Evolutionary conservation across 1,284 basidiomycete species (phyloP).

Genomic region (Vanrija sp.): DNA sequence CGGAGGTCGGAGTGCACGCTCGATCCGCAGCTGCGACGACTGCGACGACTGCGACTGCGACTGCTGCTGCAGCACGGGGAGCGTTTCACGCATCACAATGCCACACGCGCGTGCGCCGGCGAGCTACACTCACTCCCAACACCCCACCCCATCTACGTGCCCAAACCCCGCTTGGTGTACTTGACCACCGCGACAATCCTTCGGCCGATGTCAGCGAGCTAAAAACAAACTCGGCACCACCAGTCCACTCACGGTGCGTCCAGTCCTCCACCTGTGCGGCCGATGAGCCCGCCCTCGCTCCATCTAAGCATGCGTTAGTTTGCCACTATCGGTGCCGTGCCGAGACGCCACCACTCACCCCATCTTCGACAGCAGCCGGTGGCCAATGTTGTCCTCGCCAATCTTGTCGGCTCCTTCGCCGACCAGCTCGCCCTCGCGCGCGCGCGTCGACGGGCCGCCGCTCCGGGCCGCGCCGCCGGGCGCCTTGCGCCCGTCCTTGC

Average conservation of each 20-base stretch:
- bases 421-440: slow-evolving; percentile 45
- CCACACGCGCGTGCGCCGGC: too few species aligned
- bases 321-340: neutral
- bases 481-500: neutral
- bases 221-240: neutral
- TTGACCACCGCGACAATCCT: slow-evolving; percentile 51
- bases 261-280: slow-evolving; percentile 40
- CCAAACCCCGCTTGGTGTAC: slow-evolving; percentile 49
- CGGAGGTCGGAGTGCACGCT: neutral
- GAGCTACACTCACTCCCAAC: too few species aligned
- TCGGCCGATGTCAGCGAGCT: slow-evolving; percentile 12
- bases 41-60: too few species aligned
- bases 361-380: slow-evolving; percentile 47
- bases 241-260: slow-evolving; percentile 45
- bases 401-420: slow-evolving; percentile 46
- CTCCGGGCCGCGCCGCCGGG: neutral
- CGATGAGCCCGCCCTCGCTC: slow-evolving; percentile 46
- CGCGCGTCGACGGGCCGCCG: slow-evolving; percentile 27
- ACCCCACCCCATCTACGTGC: too few species aligned
- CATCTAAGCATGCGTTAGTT: slow-evolving; percentile 22
- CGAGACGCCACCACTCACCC: slow-evolving; percentile 27
- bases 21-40: neutral
- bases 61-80: too few species aligned
- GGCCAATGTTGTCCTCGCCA: slow-evolving; percentile 48
- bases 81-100: too few species aligned